Conservation (phyloP, 495 filamentous ascomycete species). For the Penicillium dipodomyicola region DNA sequence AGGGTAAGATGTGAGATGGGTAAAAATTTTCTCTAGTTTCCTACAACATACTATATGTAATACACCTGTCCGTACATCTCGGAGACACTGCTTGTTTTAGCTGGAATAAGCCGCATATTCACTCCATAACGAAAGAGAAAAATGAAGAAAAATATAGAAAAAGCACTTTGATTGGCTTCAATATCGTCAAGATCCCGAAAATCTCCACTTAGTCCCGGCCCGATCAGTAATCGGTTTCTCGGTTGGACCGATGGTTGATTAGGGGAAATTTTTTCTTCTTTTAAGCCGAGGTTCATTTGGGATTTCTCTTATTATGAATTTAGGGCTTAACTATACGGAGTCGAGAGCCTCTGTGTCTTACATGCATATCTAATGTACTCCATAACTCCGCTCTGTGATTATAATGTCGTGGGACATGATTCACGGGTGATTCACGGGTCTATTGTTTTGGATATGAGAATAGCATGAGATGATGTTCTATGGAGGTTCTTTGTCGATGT, state of each 20-base stretch:
- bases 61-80: neutral
- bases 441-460: no score
- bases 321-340: neutral
- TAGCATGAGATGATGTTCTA: no score
- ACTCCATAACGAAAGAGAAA: neutral
- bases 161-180: neutral
- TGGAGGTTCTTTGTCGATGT: no score
- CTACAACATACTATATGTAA: neutral
- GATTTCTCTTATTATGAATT: neutral
- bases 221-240: conserved; percentile 14
- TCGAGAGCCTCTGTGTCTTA: no score
- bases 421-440: no score
- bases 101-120: neutral
- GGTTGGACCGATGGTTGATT: conserved; percentile 1
- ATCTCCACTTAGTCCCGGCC: neutral
- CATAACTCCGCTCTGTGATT: no score
- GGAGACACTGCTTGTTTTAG: conserved; percentile 20
- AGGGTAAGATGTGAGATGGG: neutral
- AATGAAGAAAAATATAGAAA: neutral
- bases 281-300: conserved; percentile 10
- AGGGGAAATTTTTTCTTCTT: neutral
- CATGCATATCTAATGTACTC: no score
- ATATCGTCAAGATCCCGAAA: neutral
- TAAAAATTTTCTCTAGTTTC: neutral
- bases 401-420: no score